A percentile compares a stretch with the other conserved stretches of the same genome.
These are phyloP conservation scores for Cyberlindnera euphorbiae DNA, from an alignment of 805 yeast genomes.

Conservation along the genomic window DNA sequence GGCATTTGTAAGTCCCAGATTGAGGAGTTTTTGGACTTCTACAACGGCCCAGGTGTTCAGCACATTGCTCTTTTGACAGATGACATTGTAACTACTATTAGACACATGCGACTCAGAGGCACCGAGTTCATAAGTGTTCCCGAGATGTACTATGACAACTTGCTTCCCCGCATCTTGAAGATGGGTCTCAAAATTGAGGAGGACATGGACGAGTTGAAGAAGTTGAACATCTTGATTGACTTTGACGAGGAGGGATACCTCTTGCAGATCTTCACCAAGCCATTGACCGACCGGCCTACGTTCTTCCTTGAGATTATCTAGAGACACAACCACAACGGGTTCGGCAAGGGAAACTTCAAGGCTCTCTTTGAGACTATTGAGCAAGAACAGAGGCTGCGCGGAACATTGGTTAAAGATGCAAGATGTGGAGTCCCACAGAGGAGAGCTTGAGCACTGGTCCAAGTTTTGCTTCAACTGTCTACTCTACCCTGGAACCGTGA, in stretches of 20 bases:
- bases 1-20: slow-evolving; percentile 68
- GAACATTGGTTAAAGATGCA: too few species aligned
- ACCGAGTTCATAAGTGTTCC: slow-evolving; percentile 65
- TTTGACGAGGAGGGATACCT: slow-evolving; percentile 75
- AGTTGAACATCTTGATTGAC: slow-evolving; percentile 64
- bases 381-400: slow-evolving; percentile 66
- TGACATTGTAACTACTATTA: slow-evolving; percentile 55
- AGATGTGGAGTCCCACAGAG: slow-evolving; percentile 3
- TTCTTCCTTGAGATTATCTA: slow-evolving; percentile 79
- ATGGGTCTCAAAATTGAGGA: slow-evolving; percentile 48
- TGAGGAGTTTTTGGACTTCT: slow-evolving; percentile 72
- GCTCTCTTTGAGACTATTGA: slow-evolving; percentile 79
- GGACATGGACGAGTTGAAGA: slow-evolving; percentile 42
- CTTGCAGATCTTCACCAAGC: slow-evolving; percentile 75
- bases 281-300: slow-evolving; percentile 75
- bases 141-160: slow-evolving; percentile 46
- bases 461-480: neutral
- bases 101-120: slow-evolving; percentile 53
- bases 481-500: too few species aligned
- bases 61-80: slow-evolving; percentile 69
- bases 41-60: slow-evolving; percentile 82
- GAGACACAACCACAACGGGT: slow-evolving; percentile 74
- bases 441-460: neutral
- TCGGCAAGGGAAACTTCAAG: slow-evolving; percentile 86
- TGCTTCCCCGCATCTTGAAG: slow-evolving; percentile 39